Evolutionary conservation across 345 rosid genomes (phyloP).

Genomic region (Rhodomyrtus tomentosa): DNA sequence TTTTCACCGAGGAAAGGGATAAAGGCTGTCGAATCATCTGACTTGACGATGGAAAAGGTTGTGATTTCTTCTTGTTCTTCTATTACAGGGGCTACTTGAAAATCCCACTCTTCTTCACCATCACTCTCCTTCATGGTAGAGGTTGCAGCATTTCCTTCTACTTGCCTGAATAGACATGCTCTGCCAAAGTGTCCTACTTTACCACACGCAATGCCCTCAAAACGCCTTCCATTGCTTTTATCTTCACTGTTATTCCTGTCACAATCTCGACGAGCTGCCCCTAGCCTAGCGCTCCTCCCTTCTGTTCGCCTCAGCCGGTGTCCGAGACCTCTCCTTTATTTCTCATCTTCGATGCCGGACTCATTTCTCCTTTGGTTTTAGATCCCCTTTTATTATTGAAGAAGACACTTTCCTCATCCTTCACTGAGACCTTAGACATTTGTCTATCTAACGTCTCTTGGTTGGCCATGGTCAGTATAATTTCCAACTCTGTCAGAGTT

Average conservation of each 20-base stretch:
- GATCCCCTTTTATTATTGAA: background rate
- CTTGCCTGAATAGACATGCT: background rate
- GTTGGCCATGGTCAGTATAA: background rate
- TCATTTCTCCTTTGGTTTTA: background rate
- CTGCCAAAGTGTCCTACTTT: background rate
- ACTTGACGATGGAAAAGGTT: background rate
- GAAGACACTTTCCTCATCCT: background rate
- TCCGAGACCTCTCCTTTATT: background rate
- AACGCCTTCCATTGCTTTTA: background rate
- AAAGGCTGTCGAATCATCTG: background rate
- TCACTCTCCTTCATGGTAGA: background rate
- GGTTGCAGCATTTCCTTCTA: background rate
- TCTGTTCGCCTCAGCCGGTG: background rate
- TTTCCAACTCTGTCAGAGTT: background rate
- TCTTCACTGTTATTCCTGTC: background rate
- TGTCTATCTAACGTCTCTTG: background rate
- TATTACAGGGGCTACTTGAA: background rate
- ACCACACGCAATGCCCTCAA: background rate
- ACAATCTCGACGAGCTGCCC: background rate
- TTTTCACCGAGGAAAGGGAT: conserved; percentile 4
- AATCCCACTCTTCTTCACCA: background rate
- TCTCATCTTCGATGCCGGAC: background rate
- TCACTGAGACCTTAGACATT: background rate
- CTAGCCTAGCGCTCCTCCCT: background rate
- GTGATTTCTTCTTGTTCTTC: background rate